Percentiles rank a stretch among this genome's conserved stretches.
These are phyloP conservation scores for Asterella californica DNA, from an alignment of 225 moss, liverwort and hornwort genomes.

Conservation along the genomic window DNA sequence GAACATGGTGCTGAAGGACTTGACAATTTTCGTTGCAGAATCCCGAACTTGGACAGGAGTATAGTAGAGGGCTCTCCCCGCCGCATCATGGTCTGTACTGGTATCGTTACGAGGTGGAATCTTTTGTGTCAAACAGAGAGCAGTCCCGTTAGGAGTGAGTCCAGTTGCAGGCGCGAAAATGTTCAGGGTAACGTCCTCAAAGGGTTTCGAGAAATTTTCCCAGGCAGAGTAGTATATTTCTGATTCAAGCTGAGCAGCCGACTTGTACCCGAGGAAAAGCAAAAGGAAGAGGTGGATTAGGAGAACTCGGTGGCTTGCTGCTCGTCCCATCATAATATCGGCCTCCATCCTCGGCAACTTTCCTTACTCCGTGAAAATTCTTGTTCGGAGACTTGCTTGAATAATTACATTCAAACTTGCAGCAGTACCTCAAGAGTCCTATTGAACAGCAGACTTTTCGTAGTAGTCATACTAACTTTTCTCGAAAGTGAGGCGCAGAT, in stretches of 20 bases:
- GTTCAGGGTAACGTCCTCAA: neutral
- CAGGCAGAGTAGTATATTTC: neutral
- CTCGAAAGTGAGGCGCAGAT: no score
- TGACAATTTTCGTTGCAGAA: neutral
- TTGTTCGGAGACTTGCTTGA: neutral
- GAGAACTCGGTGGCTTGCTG: neutral
- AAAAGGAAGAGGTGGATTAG: neutral
- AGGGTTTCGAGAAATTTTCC: neutral
- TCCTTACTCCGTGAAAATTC: neutral
- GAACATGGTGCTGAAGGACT: slow-evolving; percentile 24
- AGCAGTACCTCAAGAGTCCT: no score
- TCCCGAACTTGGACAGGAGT: slow-evolving; percentile 17
- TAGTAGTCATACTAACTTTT: no score
- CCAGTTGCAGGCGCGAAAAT: slow-evolving; percentile 1
- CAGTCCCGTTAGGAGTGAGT: neutral
- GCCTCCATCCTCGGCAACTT: neutral
- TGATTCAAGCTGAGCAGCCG: neutral
- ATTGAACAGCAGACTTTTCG: no score
- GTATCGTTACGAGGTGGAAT: neutral
- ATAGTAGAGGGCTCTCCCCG: slow-evolving; percentile 13
- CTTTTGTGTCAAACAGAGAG: neutral
- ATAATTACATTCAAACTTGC: no score
- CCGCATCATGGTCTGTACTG: neutral
- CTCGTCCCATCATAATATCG: neutral
- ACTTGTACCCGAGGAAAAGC: neutral